Base-by-base conservation (phyloP, 257 asterid genomes). In the Solanum commersonii region DNA sequence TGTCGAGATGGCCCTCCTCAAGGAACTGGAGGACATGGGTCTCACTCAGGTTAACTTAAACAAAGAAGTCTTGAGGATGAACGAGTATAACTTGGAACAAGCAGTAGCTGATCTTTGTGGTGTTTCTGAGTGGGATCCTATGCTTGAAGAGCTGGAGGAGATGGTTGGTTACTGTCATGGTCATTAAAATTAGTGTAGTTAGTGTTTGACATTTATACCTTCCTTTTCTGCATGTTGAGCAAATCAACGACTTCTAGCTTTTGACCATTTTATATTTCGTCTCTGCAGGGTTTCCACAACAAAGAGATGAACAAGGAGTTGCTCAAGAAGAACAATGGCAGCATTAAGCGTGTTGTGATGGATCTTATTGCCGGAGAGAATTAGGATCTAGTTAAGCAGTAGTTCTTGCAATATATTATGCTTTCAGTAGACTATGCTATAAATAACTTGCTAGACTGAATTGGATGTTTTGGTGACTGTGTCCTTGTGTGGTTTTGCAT, bases 321-420 rank as follows among this genome's bases (percentile, higher is more conserved):
- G 90, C 93, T 96, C 90, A 88, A 91, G 95, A 95, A 97, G 98
- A 95, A 95, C 77, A 92, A 94, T 25, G 96, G 98, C 84, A 95
- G 98, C 44, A 93, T 97, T 82, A 95, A 92, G 92, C 96, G 95
- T 2, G 97, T 93, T 15, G 98, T 95, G 38, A 93, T 97, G 99
- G 97, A 95, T 87, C 98, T 96, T 38, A 90, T 95, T 23, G 88
- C 89, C 59, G 91, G 87, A 11, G 96, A 94, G 92, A 76, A 60
- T 23, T 91, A 89, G 83, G 40, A 81, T 22, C 68, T 27, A 81
- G 42, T 29, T 49, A 31, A 31, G 20, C 22, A 49, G 40, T 46
- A 81, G 18, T 18, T 81, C 25, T 46, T 13, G 31, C 85, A 81
- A 25, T 81, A 81, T 18, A 49, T 46, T 35, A 15, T 16, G 68